These are phyloP conservation scores for Pythium pyrilobum DNA, from an alignment of 352 stramenopile genomes.

Conservation along the genomic window DNA sequence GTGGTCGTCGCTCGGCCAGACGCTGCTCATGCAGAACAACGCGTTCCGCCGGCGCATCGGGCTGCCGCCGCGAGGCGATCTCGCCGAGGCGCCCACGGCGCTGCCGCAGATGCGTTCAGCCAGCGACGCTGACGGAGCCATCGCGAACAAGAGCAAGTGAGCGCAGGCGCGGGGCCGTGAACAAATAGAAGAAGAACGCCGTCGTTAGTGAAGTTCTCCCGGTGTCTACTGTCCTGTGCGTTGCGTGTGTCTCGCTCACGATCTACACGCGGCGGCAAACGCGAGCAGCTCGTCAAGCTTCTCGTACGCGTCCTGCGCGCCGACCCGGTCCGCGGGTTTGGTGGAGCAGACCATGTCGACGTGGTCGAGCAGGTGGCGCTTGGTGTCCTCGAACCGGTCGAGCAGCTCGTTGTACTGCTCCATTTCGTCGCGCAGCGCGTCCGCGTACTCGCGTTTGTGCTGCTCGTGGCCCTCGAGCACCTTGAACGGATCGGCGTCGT, in stretches of 20 bases:
- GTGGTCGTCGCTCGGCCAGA: conserved; percentile 63
- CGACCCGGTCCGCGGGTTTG: conserved; percentile 45
- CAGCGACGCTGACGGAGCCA: background rate
- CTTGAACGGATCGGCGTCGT: background rate
- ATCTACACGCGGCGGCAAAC: conserved; percentile 31
- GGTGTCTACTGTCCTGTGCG: no score
- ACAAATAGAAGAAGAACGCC: no score
- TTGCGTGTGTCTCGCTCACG: no score
- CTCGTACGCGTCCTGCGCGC: conserved; percentile 47
- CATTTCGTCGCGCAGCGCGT: conserved; percentile 32
- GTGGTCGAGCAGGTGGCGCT: conserved; percentile 51
- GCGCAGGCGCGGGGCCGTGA: no score
- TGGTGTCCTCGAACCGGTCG: conserved; percentile 48
- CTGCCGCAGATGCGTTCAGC: background rate
- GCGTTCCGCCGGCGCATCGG: conserved; percentile 50
- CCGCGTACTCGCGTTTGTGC: conserved; percentile 26
- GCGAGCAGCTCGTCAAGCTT: conserved; percentile 42
- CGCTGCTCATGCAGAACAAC: conserved; percentile 58
- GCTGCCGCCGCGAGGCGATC: conserved; percentile 33
- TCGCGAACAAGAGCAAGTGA: background rate
- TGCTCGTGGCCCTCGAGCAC: background rate
- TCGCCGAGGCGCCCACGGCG: conserved; percentile 18
- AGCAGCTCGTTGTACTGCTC: conserved; percentile 38
- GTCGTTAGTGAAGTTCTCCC: no score
- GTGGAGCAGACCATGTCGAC: conserved; percentile 41